Conservation (phyloP, 495 filamentous ascomycete species). For the Neurospora tetraspora region DNA sequence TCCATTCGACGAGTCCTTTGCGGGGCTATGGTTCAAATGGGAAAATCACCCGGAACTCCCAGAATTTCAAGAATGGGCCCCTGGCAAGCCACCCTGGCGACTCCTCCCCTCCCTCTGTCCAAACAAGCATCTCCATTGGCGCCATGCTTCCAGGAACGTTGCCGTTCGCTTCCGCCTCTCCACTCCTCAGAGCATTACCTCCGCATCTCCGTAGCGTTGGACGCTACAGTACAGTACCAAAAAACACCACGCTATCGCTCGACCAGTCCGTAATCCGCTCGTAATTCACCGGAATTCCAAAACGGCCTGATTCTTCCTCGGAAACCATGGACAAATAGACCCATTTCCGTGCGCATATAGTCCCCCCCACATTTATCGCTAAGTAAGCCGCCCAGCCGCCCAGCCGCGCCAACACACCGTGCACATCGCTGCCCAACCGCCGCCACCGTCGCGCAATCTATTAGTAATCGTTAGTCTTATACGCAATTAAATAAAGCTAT, state of each 20-base stretch:
- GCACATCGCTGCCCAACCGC: too few relatives aligned
- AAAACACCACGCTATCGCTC: not conserved
- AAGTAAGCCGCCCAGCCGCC: too few relatives aligned
- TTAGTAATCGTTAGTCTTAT: too few relatives aligned
- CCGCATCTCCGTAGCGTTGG: not conserved
- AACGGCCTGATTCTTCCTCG: not conserved
- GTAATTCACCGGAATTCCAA: not conserved
- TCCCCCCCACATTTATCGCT: too few relatives aligned
- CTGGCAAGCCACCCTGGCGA: not conserved
- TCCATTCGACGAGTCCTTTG: slow-evolving; percentile 14
- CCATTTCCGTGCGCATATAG: too few relatives aligned
- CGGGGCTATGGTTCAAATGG: slow-evolving; percentile 20
- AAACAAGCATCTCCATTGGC: not conserved
- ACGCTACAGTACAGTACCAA: not conserved
- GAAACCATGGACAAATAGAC: too few relatives aligned
- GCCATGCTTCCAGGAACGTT: not conserved
- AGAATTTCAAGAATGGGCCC: slow-evolving; percentile 6
- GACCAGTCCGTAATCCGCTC: not conserved
- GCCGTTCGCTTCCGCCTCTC: not conserved
- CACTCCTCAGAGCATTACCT: not conserved
- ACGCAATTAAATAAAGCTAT: too few relatives aligned
- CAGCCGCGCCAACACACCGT: too few relatives aligned
- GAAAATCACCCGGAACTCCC: slow-evolving; percentile 19
- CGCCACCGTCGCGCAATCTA: too few relatives aligned
- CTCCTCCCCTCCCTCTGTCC: not conserved